Evolutionary conservation across 257 asterid genomes (phyloP).

Genomic region (Capsicum rhomboideum): DNA sequence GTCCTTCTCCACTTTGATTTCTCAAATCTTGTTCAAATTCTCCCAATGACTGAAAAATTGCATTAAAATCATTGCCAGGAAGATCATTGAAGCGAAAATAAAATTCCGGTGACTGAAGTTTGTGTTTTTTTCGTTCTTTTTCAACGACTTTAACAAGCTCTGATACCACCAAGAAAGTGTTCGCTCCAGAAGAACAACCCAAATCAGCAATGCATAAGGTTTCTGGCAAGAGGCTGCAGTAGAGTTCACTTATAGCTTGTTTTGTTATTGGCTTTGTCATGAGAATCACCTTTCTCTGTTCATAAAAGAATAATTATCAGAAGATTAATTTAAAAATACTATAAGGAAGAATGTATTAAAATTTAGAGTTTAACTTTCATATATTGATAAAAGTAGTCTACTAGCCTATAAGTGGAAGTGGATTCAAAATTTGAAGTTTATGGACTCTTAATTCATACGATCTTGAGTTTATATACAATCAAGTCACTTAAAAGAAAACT

Average conservation of each 20-base stretch:
- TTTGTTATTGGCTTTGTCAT: slow-evolving; percentile 31
- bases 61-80: slow-evolving; percentile 59
- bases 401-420: too few relatives aligned
- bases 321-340: neutral
- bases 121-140: slow-evolving; percentile 4
- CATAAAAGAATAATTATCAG: neutral
- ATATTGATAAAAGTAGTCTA: neutral
- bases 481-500: too few relatives aligned
- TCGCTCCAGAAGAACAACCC: slow-evolving; percentile 14
- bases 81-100: slow-evolving; percentile 54
- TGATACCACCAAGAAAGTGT: slow-evolving; percentile 9
- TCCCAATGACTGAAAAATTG: slow-evolving; percentile 36
- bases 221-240: neutral
- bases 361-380: neutral
- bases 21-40: slow-evolving; percentile 13
- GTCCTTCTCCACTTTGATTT: slow-evolving; percentile 13
- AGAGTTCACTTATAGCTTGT: slow-evolving; percentile 30
- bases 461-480: too few relatives aligned
- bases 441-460: too few relatives aligned
- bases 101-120: slow-evolving; percentile 29
- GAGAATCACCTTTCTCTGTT: slow-evolving; percentile 34
- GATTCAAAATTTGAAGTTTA: too few relatives aligned
- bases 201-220: slow-evolving; percentile 3
- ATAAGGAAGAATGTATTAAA: neutral
- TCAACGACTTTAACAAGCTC: slow-evolving; percentile 20